These are phyloP conservation scores for Starmerella khaoyaiensis DNA, from an alignment of 805 yeast genomes.

Conservation along the genomic window DNA sequence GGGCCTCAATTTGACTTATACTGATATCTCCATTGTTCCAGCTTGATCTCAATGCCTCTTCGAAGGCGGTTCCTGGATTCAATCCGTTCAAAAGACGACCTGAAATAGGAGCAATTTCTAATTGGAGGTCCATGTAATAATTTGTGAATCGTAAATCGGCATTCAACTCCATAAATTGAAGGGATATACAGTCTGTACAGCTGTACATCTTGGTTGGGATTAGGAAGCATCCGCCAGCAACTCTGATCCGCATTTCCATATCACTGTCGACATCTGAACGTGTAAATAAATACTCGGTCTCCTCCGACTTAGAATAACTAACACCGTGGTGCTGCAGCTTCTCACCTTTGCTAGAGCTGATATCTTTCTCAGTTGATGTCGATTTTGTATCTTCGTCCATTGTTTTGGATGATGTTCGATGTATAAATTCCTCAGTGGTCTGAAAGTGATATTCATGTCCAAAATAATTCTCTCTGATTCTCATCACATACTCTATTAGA, in stretches of 20 bases:
- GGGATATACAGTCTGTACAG: slow-evolving; percentile 44
- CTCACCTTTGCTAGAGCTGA: background rate
- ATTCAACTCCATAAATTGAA: slow-evolving; percentile 52
- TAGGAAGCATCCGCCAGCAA: slow-evolving; percentile 54
- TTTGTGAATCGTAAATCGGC: slow-evolving; percentile 78
- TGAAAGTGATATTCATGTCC: slow-evolving; percentile 75
- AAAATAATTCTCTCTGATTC: slow-evolving; percentile 74
- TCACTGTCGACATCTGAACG: slow-evolving; percentile 54
- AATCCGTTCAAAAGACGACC: slow-evolving; percentile 25
- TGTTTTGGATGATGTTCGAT: background rate
- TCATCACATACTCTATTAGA: slow-evolving; percentile 59
- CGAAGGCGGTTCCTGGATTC: slow-evolving; percentile 11
- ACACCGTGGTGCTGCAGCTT: slow-evolving; percentile 1
- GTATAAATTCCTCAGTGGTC: slow-evolving; percentile 65
- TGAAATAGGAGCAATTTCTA: slow-evolving; percentile 48
- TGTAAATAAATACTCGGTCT: slow-evolving; percentile 7
- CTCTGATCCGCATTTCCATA: slow-evolving; percentile 56
- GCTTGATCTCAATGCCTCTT: slow-evolving; percentile 12
- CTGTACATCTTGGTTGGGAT: slow-evolving; percentile 65
- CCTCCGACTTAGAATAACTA: too few species aligned
- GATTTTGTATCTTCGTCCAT: background rate
- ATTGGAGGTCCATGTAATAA: slow-evolving; percentile 81
- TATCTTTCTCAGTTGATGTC: background rate
- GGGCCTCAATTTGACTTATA: slow-evolving; percentile 46
- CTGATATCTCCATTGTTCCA: slow-evolving; percentile 27